Percentiles rank a stretch among this genome's conserved stretches.
Evolutionary conservation across 2,329 filamentous ascomycete species (phyloP).

Genomic region (Paecilomyces dactylethromorphus): DNA sequence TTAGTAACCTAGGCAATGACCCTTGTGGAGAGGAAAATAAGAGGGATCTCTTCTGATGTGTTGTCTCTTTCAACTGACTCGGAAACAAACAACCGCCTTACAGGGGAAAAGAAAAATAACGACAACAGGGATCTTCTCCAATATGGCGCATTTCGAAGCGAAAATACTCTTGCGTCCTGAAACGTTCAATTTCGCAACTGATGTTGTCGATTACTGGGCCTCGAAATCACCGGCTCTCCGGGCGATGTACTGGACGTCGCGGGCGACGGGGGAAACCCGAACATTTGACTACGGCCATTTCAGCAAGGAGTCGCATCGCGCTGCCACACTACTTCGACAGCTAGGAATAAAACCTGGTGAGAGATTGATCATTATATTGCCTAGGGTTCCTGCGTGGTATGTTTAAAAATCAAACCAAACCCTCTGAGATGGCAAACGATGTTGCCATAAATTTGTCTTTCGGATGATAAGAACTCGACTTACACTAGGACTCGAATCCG

Average conservation of each 20-base stretch:
- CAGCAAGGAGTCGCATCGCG: constrained; percentile 27
- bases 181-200: constrained; percentile 35
- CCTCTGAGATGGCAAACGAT: neutral
- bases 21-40: neutral
- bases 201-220: constrained; percentile 37
- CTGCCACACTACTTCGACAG: constrained; percentile 25
- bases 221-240: constrained; percentile 14
- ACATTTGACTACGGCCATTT: constrained; percentile 31
- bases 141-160: neutral
- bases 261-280: constrained; percentile 20
- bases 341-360: constrained; percentile 27
- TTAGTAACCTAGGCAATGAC: neutral
- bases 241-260: constrained; percentile 35
- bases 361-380: constrained; percentile 12
- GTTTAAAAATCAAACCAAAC: neutral
- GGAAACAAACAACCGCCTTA: neutral
- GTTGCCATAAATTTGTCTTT: neutral
- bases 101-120: neutral
- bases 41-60: neutral
- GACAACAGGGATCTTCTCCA: neutral
- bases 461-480: neutral
- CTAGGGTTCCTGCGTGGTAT: neutral
- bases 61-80: neutral
- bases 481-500: neutral
- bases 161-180: constrained; percentile 3